These are phyloP conservation scores for Podila epicladia DNA, from an alignment of 192 early-diverging fungal species.

Conservation along the genomic window DNA sequence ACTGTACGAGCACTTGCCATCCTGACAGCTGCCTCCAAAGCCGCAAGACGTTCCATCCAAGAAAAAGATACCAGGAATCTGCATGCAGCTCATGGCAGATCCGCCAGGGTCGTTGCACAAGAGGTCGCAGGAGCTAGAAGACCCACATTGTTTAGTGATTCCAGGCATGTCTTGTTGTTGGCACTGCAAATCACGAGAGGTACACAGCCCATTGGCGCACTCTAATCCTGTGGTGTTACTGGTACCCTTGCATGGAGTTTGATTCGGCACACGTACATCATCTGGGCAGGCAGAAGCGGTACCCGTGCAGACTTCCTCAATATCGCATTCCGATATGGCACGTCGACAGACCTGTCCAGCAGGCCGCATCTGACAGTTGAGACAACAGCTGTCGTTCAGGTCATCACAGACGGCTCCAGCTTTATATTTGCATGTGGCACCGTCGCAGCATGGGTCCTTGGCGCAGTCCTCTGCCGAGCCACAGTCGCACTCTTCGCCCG, in stretches of 20 bases:
- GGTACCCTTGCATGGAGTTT: constrained; percentile 68
- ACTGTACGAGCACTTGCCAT: constrained; percentile 58
- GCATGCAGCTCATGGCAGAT: constrained; percentile 21
- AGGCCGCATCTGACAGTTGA: constrained; percentile 68
- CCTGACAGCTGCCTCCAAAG: constrained; percentile 67
- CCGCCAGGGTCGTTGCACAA: constrained; percentile 66
- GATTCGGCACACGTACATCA: constrained; percentile 73
- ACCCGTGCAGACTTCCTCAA: constrained; percentile 82
- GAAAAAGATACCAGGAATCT: constrained; percentile 61
- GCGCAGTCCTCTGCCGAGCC: constrained; percentile 74
- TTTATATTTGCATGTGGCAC: constrained; percentile 83
- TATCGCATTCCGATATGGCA: constrained; percentile 82
- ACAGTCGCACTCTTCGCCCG: constrained; percentile 93
- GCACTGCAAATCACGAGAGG: constrained; percentile 77
- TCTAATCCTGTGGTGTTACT: constrained; percentile 47
- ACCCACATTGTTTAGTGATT: constrained; percentile 63
- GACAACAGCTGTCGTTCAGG: constrained; percentile 87
- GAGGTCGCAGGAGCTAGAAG: constrained; percentile 68
- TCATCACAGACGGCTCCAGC: constrained; percentile 80
- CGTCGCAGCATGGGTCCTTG: constrained; percentile 87
- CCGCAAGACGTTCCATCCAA: constrained; percentile 79
- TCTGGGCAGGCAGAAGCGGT: constrained; percentile 72
- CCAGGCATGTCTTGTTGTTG: constrained; percentile 61
- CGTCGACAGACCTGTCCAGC: constrained; percentile 75
- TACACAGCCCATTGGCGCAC: constrained; percentile 80